These are phyloP conservation scores for Boeremia exigua DNA, from an alignment of 2,329 filamentous ascomycete genomes.

Conservation along the genomic window DNA sequence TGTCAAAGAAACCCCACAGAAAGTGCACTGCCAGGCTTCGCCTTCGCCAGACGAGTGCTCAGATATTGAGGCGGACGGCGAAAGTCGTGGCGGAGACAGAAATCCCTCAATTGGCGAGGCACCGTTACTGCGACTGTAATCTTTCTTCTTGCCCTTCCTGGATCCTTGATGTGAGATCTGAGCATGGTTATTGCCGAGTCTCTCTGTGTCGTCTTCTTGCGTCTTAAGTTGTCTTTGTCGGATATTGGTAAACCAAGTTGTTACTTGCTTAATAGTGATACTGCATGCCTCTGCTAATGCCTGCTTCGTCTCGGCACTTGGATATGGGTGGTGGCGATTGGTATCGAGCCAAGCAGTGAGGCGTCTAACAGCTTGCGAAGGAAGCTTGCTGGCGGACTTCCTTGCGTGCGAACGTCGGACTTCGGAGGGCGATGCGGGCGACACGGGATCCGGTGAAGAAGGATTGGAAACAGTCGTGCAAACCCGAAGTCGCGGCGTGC, in stretches of 20 bases:
- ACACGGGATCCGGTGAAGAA: conserved; percentile 6
- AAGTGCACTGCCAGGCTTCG: conserved; percentile 45
- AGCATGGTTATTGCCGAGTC: neutral
- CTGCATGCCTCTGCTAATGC: conserved; percentile 38
- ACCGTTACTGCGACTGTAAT: conserved; percentile 34
- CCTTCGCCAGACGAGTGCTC: conserved; percentile 15
- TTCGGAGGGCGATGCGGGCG: conserved; percentile 9
- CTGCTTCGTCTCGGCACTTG: conserved; percentile 37
- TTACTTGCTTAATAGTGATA: conserved; percentile 45
- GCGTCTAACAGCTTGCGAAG: conserved; percentile 32
- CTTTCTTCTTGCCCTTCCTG: conserved; percentile 47
- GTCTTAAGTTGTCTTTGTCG: conserved; percentile 34
- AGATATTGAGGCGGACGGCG: conserved; percentile 5
- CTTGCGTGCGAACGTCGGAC: conserved; percentile 40
- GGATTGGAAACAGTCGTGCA: conserved; percentile 5
- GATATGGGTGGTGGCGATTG: conserved; percentile 41
- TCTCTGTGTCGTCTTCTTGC: neutral
- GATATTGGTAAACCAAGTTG: conserved; percentile 46
- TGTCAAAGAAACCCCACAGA: conserved; percentile 35
- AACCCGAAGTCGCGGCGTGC: conserved; percentile 3
- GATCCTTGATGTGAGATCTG: conserved; percentile 16
- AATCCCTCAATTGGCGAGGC: conserved; percentile 16
- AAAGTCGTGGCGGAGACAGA: conserved; percentile 18
- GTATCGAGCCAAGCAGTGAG: conserved; percentile 41
- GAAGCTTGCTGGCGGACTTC: conserved; percentile 37